Evolutionary conservation across 331 rosid species (phyloP).

Genomic region (Stylosanthes scabra): DNA sequence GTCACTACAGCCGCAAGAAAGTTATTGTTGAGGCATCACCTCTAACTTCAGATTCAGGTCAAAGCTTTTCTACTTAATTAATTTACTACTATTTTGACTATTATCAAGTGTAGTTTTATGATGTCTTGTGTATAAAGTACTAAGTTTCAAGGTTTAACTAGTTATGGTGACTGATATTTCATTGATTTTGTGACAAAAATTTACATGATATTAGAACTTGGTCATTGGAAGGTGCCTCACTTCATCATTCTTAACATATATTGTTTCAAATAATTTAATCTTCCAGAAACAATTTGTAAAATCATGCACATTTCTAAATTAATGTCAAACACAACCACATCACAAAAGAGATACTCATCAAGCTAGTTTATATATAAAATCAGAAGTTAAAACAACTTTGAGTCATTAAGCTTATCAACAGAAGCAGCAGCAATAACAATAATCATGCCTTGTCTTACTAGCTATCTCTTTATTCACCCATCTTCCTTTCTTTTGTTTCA

Average conservation of each 20-base stretch:
- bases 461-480: no score
- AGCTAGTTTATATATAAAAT: background rate
- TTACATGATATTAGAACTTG: background rate
- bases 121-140: constrained; percentile 53
- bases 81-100: constrained; percentile 11
- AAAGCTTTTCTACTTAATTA: constrained; percentile 63
- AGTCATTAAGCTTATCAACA: background rate
- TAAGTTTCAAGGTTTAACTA: constrained; percentile 31
- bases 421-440: background rate
- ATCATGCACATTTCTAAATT: constrained; percentile 4
- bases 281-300: constrained; percentile 2
- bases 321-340: background rate
- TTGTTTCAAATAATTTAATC: background rate
- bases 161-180: constrained; percentile 19
- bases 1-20: constrained; percentile 55
- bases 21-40: constrained; percentile 46
- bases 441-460: no score
- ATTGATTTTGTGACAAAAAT: constrained; percentile 19
- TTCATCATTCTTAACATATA: background rate
- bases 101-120: constrained; percentile 42
- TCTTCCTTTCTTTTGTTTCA: no score
- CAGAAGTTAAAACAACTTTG: background rate
- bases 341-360: background rate
- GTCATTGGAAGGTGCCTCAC: background rate
- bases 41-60: constrained; percentile 61